These are phyloP conservation scores for Phaeolepiota aurea DNA, from an alignment of 768 basidiomycete species.

Conservation along the genomic window DNA sequence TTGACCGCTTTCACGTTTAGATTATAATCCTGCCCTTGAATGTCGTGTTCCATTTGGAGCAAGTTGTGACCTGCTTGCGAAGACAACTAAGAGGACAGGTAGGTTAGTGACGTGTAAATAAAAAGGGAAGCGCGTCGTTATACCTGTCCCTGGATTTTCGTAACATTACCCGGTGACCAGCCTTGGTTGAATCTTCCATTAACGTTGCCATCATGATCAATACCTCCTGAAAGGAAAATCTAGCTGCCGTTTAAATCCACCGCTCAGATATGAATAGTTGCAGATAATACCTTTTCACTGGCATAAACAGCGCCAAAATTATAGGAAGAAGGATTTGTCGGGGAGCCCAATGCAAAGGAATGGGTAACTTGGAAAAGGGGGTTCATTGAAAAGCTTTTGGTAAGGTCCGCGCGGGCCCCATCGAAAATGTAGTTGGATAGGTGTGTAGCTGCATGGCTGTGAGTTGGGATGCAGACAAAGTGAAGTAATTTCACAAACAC, in stretches of 20 bases:
- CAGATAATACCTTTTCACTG: conserved; percentile 54
- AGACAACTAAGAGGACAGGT: conserved; percentile 69
- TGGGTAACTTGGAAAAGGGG: conserved; percentile 99
- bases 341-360: conserved; percentile 86
- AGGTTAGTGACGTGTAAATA: too few relatives aligned
- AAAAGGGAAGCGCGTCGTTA: too few relatives aligned
- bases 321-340: conserved; percentile 78
- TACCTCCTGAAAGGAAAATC: conserved; percentile 88
- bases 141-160: conserved; percentile 88
- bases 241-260: conserved; percentile 20
- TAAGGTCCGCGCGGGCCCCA: conserved; percentile 92
- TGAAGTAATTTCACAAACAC: conserved; percentile 36
- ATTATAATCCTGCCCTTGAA: conserved; percentile 80
- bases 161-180: conserved; percentile 69
- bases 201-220: conserved; percentile 91
- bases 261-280: conserved; percentile 11
- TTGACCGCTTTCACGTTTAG: conserved; percentile 86
- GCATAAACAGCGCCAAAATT: conserved; percentile 93
- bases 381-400: conserved; percentile 85
- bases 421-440: conserved; percentile 95
- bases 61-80: conserved; percentile 76
- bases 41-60: conserved; percentile 92
- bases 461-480: conserved; percentile 4
- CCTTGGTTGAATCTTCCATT: conserved; percentile 85
- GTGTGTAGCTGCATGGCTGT: conserved; percentile 59